Evolutionary conservation across 495 filamentous ascomycete species (phyloP), one percentile per base, ranked within the genome.

Genomic region (Monascus purpureus): DNA sequence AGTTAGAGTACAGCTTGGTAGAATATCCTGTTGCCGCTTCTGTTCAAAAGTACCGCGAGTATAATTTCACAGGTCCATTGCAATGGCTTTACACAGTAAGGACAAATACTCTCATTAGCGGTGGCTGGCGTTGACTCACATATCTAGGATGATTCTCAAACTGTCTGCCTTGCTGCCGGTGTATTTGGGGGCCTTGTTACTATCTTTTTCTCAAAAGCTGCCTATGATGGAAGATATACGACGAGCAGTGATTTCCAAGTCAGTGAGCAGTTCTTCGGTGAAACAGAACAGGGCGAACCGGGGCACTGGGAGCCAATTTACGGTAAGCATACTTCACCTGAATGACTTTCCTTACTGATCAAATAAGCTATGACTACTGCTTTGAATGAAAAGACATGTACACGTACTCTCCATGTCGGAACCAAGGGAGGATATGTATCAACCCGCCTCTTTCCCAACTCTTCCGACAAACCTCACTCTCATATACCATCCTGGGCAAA

Each of bases 31-130:
- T 47, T n/a, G 6, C 25, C 9, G 8, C 9, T 18, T 13, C 18
- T 13, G 34, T 29, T 9, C 15, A 39, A 17, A 24, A 34, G 13
- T 34, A 36, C 29, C 22, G 26, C 2, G 17, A 30, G 5, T 40
- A 36, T 17, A 39, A 52, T 4, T 36, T 57, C n/a, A 52, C 41
- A 17, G 57, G 59, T 1, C 59, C 56, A n/a, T 25, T 62, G 2
- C 17, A 40, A 18, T 65, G 57, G 57, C 28, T 56, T 17, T 36
- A 47, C 27, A 35, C 31, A 8, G 59, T 65, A 52, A 23, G 57
- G 36, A 15, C 16, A 14, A 8, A 34, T 13, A 23, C 13, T 1
- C 2, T 19, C 16, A 22, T 0, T 6, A 16, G 9, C 19, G 19
- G 15, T n/a, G n/a, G n/a, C n/a, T n/a, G 14, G n/a, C 36, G 6